Percentiles rank a stretch among this genome's conserved stretches.
These are phyloP conservation scores for Cornus florida DNA, from an alignment of 148 eudicot genomes.

Conservation along the genomic window DNA sequence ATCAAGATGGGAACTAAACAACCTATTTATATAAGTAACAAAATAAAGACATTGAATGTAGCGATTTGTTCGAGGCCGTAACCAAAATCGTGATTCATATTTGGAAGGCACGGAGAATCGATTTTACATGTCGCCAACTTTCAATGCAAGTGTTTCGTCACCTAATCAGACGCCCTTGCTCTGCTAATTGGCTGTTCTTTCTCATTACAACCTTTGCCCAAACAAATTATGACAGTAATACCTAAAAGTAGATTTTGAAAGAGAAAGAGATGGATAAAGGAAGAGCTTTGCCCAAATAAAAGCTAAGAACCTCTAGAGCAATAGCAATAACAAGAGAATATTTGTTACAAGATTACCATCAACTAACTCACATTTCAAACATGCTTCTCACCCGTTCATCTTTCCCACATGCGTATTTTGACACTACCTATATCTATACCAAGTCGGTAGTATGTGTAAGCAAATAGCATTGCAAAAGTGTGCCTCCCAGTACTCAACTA, in stretches of 20 bases:
- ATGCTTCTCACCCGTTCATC: too few relatives aligned
- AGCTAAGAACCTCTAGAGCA: not conserved
- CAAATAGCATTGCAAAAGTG: too few relatives aligned
- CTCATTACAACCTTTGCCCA: not conserved
- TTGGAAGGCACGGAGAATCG: conserved; percentile 30
- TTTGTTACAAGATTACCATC: too few relatives aligned
- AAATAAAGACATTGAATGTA: conserved; percentile 7
- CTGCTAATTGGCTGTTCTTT: conserved; percentile 28
- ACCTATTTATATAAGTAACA: not conserved
- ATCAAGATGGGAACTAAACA: not conserved
- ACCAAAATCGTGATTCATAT: not conserved
- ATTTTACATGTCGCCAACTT: conserved; percentile 18
- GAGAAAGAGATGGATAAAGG: not conserved
- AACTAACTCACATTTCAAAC: too few relatives aligned
- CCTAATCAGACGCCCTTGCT: conserved; percentile 23
- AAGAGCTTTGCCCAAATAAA: not conserved
- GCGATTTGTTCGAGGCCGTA: conserved; percentile 31
- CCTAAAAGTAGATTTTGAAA: not conserved
- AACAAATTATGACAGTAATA: too few relatives aligned
- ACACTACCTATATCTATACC: too few relatives aligned
- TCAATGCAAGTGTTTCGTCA: conserved; percentile 9
- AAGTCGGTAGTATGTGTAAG: too few relatives aligned
- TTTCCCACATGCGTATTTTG: too few relatives aligned
- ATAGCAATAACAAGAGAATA: too few relatives aligned
- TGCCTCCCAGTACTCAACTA: too few relatives aligned